Base-by-base conservation (phyloP, 495 filamentous ascomycete species). In the Neohortaea acidophila region DNA sequence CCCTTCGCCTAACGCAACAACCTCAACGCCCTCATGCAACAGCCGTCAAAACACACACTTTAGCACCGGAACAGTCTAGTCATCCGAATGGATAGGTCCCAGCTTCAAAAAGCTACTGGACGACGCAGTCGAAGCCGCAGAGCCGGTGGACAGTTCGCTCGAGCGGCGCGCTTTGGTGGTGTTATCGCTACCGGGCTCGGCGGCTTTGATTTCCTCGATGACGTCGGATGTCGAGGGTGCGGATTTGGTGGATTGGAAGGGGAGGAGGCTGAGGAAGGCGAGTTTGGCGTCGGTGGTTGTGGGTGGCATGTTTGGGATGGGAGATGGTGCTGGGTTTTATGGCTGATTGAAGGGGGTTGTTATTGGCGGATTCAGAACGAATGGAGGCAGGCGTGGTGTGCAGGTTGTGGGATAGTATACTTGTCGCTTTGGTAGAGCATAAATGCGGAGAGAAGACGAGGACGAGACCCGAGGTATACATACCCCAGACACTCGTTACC, bases 191-290 rank as follows among this genome's bases (percentile, higher is more conserved):
- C 14, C 11, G 15, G n/a, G 5, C 32, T 13, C 29, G 40, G 25
- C 14, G 33, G 19, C 2, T 21, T 14, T 10, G 40, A 24, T 11
- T 29, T 43, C 3, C 14, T 28, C 14, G 40, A n/a, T 13, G 2
- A 22, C 15, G 2, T 18, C 21, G 4, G 44, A 41, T 2, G 33
- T 4, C 19, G 38, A 38, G 10, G 37, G 29, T 18, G 38, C 29
- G 10, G 44, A 47, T 24, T 36, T 23, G 19, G 28, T 35, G 10
- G 44, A 47, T 24, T 36, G 32, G 19, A 33, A 24, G 11, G 44
- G 44, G 13, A 21, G 31, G n/a, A 47, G 44, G 38, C 44, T 47
- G 28, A 47, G 33, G 34, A 47, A 47, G 13, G 44, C 18, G 5
- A 32, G 33, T 26, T 15, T 15, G 14, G 15, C 7, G 5, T 36